Evolutionary conservation across 768 basidiomycete genomes (phyloP).

Genomic region (Coprinopsis cinerea): DNA sequence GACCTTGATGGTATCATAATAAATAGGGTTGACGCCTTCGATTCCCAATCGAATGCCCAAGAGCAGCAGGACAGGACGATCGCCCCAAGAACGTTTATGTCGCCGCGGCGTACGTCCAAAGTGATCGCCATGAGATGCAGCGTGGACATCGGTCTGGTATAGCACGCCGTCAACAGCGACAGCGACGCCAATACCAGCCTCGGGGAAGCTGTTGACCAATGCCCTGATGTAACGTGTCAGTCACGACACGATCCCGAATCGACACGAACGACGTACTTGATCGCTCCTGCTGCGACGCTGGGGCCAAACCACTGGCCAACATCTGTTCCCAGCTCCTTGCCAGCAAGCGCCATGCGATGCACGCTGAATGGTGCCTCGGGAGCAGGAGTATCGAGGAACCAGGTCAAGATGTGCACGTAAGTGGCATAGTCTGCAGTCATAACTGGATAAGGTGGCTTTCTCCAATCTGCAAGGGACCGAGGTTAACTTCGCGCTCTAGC

Average conservation of each 20-base stretch:
- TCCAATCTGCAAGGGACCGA: constrained; percentile 61
- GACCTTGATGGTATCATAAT: constrained; percentile 71
- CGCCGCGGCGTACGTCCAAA: constrained; percentile 24
- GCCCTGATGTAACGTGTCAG: constrained; percentile 36
- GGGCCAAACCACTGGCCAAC: constrained; percentile 99
- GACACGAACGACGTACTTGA: constrained; percentile 52
- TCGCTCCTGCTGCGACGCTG: constrained; percentile 93
- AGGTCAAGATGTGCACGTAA: constrained; percentile 87
- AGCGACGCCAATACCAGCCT: constrained; percentile 74
- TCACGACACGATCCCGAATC: neutral
- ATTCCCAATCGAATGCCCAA: constrained; percentile 82
- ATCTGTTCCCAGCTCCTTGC: constrained; percentile 91
- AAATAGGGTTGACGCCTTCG: constrained; percentile 92
- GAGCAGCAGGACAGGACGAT: constrained; percentile 77
- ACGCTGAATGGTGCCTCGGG: constrained; percentile 88
- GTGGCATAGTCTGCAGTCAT: constrained; percentile 66
- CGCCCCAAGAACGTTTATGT: constrained; percentile 58
- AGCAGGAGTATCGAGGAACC: constrained; percentile 91
- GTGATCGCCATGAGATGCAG: constrained; percentile 52
- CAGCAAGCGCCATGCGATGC: constrained; percentile 92
- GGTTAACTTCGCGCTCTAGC: neutral
- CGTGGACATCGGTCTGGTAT: constrained; percentile 81
- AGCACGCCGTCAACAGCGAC: constrained; percentile 79
- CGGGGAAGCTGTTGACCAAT: constrained; percentile 73
- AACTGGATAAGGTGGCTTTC: constrained; percentile 59